A percentile compares a stretch with the other conserved stretches of the same genome.
Conservation (phyloP, 164 flowering plant genomes). For the Liriodendron chinense region DNA sequence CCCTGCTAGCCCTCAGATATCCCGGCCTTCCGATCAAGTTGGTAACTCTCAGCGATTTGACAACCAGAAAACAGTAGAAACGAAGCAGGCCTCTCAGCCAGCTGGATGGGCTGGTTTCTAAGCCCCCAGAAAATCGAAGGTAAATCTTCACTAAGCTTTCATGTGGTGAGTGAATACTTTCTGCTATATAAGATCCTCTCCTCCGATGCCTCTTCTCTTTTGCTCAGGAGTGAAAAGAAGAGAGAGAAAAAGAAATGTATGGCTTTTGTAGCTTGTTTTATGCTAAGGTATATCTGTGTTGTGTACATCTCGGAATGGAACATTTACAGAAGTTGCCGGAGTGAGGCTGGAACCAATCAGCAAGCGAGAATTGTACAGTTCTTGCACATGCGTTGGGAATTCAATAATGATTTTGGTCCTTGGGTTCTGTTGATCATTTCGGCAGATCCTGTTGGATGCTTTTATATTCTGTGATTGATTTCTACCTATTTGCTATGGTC, state of each 20-base stretch:
- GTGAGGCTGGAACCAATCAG: too few relatives aligned
- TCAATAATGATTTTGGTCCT: too few relatives aligned
- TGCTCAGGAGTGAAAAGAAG: background rate
- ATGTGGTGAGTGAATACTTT: background rate
- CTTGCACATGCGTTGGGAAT: too few relatives aligned
- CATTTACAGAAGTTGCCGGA: too few relatives aligned
- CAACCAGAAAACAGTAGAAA: constrained; percentile 40
- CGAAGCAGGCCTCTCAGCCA: constrained; percentile 64
- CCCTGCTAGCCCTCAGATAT: constrained; percentile 44
- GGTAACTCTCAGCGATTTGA: constrained; percentile 44
- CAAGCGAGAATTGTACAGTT: too few relatives aligned
- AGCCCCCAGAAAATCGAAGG: background rate
- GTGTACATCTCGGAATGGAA: too few relatives aligned
- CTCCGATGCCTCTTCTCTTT: background rate
- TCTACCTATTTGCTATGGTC: too few relatives aligned
- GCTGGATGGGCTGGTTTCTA: constrained; percentile 99
- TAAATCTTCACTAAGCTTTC: background rate
- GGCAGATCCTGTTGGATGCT: too few relatives aligned
- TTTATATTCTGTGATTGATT: too few relatives aligned
- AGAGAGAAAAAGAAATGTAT: background rate
- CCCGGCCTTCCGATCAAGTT: constrained; percentile 32
- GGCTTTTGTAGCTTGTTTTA: too few relatives aligned
- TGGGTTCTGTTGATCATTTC: too few relatives aligned
- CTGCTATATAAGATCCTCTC: background rate
- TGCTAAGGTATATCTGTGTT: too few relatives aligned